A percentile compares a stretch with the other conserved stretches of the same genome.
Conservation (phyloP, 1,284 basidiomycete genomes). For the Vanrija humicola region DNA sequence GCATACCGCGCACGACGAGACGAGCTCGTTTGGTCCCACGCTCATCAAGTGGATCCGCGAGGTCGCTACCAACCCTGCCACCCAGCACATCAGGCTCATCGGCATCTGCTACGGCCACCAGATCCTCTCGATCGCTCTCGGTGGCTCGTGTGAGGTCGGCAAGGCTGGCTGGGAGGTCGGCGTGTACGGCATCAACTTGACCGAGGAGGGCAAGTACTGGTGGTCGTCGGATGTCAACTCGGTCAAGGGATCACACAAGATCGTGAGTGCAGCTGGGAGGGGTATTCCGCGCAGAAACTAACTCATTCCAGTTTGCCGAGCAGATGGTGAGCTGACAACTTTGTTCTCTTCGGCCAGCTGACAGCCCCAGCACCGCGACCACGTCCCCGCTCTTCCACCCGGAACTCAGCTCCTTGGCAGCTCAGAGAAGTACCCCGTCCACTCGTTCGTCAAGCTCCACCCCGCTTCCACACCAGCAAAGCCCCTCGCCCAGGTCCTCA, state of each 20-base stretch:
- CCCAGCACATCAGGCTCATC: conserved; percentile 38
- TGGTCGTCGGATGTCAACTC: conserved; percentile 37
- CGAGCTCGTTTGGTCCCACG: conserved; percentile 30
- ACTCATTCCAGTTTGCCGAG: conserved; percentile 47
- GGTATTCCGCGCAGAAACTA: neutral
- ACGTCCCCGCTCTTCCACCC: conserved; percentile 49
- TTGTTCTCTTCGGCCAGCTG: too few species aligned
- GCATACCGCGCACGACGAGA: conserved; percentile 40
- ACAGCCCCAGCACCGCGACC: conserved; percentile 52
- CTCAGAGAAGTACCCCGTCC: conserved; percentile 49
- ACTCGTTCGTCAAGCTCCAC: conserved; percentile 51
- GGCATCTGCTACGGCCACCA: conserved; percentile 56
- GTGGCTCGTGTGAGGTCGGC: conserved; percentile 48
- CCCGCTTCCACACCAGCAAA: conserved; percentile 41
- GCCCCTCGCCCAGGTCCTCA: conserved; percentile 47
- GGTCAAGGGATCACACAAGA: conserved; percentile 38
- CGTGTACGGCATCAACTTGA: conserved; percentile 49
- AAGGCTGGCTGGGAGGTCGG: conserved; percentile 54
- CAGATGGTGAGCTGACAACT: conserved; percentile 46
- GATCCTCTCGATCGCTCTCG: conserved; percentile 53
- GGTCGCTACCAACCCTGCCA: conserved; percentile 23
- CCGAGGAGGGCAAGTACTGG: conserved; percentile 48
- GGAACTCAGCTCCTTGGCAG: conserved; percentile 50
- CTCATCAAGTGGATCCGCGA: conserved; percentile 37
- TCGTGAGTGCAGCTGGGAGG: conserved; percentile 26